phyloP scores from a whole-genome alignment of 805 yeast species.

The Wickerhamomyces subpelliculosus region DNA sequence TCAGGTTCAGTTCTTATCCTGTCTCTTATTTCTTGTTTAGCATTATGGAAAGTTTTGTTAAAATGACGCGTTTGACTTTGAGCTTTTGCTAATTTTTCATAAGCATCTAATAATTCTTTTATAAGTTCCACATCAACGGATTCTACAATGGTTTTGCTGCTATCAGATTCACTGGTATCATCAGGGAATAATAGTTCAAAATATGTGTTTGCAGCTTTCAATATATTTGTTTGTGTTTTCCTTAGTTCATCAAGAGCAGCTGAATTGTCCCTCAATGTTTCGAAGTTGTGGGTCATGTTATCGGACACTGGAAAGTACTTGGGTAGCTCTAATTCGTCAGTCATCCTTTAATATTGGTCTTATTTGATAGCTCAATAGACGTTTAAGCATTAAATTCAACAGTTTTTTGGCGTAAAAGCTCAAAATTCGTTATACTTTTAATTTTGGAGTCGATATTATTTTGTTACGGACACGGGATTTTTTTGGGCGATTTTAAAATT shows the following conservation, averaged over 20 bases:
- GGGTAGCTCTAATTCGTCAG: not conserved
- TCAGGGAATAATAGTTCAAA: conserved; percentile 7
- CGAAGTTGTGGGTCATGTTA: not conserved
- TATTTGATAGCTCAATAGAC: no score
- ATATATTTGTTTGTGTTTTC: conserved; percentile 6
- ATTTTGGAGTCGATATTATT: no score
- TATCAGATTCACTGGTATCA: not conserved
- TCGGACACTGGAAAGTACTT: conserved; percentile 1
- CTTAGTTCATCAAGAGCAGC: conserved; percentile 1
- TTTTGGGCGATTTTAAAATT: no score
- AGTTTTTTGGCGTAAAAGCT: no score
- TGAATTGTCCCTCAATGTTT: not conserved
- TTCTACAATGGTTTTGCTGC: no score
- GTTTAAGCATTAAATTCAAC: no score
- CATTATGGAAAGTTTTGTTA: conserved; percentile 7
- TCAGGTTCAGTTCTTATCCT: conserved; percentile 6
- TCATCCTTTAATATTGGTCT: no score
- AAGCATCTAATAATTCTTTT: conserved; percentile 6
- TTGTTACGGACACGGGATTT: no score
- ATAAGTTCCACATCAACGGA: conserved; percentile 5
- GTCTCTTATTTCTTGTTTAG: conserved; percentile 5
- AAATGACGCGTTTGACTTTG: conserved; percentile 10
- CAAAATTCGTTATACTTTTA: no score
- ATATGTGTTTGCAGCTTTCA: conserved; percentile 9
- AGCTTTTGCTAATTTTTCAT: conserved; percentile 12